Conservation (phyloP, 2,329 filamentous ascomycete genomes). For the Alternaria longipes region DNA sequence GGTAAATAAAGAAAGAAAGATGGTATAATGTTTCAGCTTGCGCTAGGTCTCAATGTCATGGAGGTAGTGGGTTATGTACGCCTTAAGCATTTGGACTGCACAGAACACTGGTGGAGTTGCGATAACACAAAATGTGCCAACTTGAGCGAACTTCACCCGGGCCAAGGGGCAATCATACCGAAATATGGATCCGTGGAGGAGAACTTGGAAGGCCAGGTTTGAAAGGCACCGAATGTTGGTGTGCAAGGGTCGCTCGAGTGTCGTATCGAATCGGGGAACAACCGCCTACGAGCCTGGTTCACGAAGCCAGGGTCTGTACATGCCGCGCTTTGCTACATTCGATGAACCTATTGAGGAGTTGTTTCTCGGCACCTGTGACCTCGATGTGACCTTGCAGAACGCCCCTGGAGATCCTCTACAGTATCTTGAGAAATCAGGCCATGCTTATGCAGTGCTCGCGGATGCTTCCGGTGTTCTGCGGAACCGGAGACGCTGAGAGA, state of each 20-base stretch:
- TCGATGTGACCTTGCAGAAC: too few relatives aligned
- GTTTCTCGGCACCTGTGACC: background rate
- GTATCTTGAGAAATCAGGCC: background rate
- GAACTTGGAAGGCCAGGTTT: background rate
- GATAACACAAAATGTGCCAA: constrained; percentile 9
- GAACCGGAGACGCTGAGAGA: background rate
- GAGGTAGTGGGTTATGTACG: constrained; percentile 15
- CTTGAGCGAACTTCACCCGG: background rate
- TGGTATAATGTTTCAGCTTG: background rate
- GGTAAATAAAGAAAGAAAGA: background rate
- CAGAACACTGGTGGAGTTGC: constrained; percentile 1
- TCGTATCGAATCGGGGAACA: background rate
- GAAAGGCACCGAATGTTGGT: constrained; percentile 3
- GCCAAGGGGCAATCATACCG: constrained; percentile 16
- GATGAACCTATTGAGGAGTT: background rate
- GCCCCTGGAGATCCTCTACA: background rate
- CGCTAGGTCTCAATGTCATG: background rate
- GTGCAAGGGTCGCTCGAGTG: constrained; percentile 2
- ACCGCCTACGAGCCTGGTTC: constrained; percentile 1
- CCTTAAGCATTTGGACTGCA: background rate
- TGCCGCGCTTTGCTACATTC: background rate
- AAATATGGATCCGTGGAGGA: constrained; percentile 9
- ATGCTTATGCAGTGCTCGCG: background rate
- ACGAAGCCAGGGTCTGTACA: constrained; percentile 3
- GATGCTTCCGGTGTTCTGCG: background rate